These are phyloP conservation scores for Myochromella boudieri DNA, from an alignment of 768 basidiomycete genomes.

Conservation along the genomic window DNA sequence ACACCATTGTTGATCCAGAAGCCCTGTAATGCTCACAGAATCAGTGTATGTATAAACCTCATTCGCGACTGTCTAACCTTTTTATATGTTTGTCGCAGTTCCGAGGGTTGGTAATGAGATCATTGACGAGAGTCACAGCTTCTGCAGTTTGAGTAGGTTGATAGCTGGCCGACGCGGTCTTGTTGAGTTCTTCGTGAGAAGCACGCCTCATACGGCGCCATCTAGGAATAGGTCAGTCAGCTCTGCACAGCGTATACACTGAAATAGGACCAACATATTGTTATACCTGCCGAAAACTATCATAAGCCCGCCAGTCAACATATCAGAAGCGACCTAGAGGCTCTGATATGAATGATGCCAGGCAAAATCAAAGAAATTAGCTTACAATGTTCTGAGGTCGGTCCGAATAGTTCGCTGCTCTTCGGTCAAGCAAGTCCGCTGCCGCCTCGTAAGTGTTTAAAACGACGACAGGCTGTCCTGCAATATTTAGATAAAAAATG, in stretches of 20 bases:
- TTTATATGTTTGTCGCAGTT: constrained; percentile 30
- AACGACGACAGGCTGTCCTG: constrained; percentile 48
- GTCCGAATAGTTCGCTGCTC: constrained; percentile 8
- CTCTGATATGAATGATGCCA: constrained; percentile 30
- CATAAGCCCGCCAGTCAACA: constrained; percentile 28
- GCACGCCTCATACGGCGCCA: constrained; percentile 35
- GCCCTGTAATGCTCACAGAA: constrained; percentile 3
- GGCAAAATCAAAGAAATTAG: constrained; percentile 20
- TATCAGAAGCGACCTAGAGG: constrained; percentile 18
- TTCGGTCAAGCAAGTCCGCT: constrained; percentile 45
- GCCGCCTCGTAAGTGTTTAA: constrained; percentile 43
- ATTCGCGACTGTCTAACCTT: constrained; percentile 13
- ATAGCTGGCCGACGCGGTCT: constrained; percentile 20
- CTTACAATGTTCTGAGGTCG: constrained; percentile 16
- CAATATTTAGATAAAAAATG: too few species aligned
- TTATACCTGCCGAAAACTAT: constrained; percentile 24
- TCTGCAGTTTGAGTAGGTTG: constrained; percentile 26
- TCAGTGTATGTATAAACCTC: not conserved
- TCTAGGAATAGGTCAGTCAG: too few species aligned
- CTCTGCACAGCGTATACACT: too few species aligned
- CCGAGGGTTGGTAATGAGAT: constrained; percentile 23
- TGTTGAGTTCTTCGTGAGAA: constrained; percentile 31
- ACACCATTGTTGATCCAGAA: constrained; percentile 15
- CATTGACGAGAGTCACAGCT: constrained; percentile 27
- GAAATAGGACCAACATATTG: constrained; percentile 17